Percentiles rank a stretch among this genome's conserved stretches.
Evolutionary conservation across 352 stramenopile species (phyloP).

Genomic region (Thalassiosira allenii): DNA sequence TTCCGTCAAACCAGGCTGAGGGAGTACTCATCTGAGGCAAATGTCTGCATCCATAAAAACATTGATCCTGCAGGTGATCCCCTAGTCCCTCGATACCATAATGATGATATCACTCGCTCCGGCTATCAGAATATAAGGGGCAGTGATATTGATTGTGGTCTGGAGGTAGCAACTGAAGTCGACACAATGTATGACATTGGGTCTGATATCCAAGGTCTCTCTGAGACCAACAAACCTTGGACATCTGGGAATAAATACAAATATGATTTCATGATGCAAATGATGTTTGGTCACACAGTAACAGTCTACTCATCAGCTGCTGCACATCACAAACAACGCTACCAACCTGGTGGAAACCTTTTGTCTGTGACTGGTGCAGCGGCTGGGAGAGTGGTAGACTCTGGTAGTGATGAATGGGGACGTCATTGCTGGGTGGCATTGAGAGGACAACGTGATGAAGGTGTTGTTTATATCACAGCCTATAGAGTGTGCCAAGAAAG

Average conservation of each 20-base stretch:
- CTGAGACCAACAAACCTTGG: neutral
- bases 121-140: neutral
- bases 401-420: conserved; percentile 4
- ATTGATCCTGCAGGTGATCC: neutral
- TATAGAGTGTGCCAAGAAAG: conserved; percentile 14
- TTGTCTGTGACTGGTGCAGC: neutral
- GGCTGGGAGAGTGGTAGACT: neutral
- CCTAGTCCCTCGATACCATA: neutral
- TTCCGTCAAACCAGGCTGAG: too few species aligned
- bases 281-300: neutral
- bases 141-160: neutral
- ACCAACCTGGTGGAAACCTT: conserved; percentile 8
- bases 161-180: neutral
- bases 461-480: conserved; percentile 3
- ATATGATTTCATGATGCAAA: neutral
- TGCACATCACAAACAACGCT: neutral
- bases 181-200: neutral
- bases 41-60: too few species aligned
- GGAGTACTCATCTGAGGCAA: too few species aligned
- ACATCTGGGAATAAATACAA: neutral
- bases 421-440: neutral
- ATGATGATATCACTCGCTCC: neutral
- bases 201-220: neutral
- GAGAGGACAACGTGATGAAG: conserved; percentile 1
- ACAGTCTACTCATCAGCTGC: neutral